Evolutionary conservation across 2,329 filamentous ascomycete species (phyloP), one percentile per base, ranked within the genome.

Genomic region (Diaporthe humulicola): DNA sequence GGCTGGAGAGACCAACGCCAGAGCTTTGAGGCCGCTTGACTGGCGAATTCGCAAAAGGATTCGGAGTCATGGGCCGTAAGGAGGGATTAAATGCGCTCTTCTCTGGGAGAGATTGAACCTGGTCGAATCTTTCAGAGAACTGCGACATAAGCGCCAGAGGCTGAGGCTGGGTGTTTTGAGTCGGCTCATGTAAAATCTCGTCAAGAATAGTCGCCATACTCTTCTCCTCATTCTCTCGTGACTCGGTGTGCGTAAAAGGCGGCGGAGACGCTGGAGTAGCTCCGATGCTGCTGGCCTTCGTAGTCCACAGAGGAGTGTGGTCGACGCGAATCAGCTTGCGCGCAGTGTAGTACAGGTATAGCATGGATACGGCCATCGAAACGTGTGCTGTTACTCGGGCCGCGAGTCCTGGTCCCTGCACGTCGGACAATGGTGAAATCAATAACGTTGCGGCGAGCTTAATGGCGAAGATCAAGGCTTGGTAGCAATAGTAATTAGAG

Each of bases 401-500:
- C n/a, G 82, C 83, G 6, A 82, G 79, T 4, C 84, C 83, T 10
- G 84, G 78, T 1, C 81, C 82, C 30, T 83, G 81, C 0, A 84
- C 82, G 4, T 83, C 81, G n/a, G 85, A 81, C 76, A 86, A 81
- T 54, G 84, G 82, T 0, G 84, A 77, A 25, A 88, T 81, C 19
- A 82, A 84, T 28, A 86, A 82, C 67, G 90, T 88, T 22, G 88
- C 78, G 56, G 61, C 42, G 19, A 88, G 82, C 50, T 93, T 88
- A 15, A 92, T 83, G 8, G 88, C 80, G 15, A 94, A 80, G 30
- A 92, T 86, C 42, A 93, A 80, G 2, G 88, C 80, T 79, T 95
- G 93, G 76, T 93, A 89, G 1, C 86, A 87, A 80, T 94, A 94
- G 88, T 93, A 93, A 70, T 90, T 87, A 4, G 86, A 85, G 17